These are phyloP conservation scores for Dichomitus squalens DNA, from an alignment of 1,284 basidiomycete genomes.

Conservation along the genomic window DNA sequence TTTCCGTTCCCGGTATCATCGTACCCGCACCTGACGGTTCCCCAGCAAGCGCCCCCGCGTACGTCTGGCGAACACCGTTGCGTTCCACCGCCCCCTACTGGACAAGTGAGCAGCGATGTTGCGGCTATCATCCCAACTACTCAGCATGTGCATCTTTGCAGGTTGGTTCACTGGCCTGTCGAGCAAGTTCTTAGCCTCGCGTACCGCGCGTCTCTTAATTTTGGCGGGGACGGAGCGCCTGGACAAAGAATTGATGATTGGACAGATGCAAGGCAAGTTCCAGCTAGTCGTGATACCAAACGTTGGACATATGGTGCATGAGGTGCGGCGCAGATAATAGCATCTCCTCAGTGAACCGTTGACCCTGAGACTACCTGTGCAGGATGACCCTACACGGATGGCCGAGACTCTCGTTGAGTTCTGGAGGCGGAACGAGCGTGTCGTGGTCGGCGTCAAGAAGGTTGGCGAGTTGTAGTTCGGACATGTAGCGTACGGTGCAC, in stretches of 20 bases:
- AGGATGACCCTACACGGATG: constrained; percentile 85
- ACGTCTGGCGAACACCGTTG: constrained; percentile 86
- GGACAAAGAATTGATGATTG: constrained; percentile 94
- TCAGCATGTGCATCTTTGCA: constrained; percentile 31
- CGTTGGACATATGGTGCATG: constrained; percentile 94
- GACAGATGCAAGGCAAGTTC: constrained; percentile 99
- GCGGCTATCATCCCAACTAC: background rate
- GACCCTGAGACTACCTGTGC: constrained; percentile 2
- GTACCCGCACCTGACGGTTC: constrained; percentile 48
- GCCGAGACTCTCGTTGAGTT: constrained; percentile 87
- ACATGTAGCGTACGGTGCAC: no score
- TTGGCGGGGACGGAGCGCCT: constrained; percentile 93
- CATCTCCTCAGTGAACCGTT: background rate
- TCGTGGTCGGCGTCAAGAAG: constrained; percentile 75
- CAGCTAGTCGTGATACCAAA: constrained; percentile 87
- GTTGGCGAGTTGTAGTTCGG: constrained; percentile 79
- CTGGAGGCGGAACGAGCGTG: constrained; percentile 87
- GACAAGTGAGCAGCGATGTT: constrained; percentile 59
- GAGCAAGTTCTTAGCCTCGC: constrained; percentile 71
- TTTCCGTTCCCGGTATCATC: constrained; percentile 83
- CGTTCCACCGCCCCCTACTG: constrained; percentile 88
- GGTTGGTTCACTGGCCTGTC: constrained; percentile 93
- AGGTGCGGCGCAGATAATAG: constrained; percentile 56
- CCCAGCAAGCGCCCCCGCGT: constrained; percentile 36
- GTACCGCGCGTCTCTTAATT: constrained; percentile 84